A percentile compares a stretch with the other conserved stretches of the same genome.
phyloP scores from a whole-genome alignment of 116 monocot genomes.

The Zostera marina region DNA sequence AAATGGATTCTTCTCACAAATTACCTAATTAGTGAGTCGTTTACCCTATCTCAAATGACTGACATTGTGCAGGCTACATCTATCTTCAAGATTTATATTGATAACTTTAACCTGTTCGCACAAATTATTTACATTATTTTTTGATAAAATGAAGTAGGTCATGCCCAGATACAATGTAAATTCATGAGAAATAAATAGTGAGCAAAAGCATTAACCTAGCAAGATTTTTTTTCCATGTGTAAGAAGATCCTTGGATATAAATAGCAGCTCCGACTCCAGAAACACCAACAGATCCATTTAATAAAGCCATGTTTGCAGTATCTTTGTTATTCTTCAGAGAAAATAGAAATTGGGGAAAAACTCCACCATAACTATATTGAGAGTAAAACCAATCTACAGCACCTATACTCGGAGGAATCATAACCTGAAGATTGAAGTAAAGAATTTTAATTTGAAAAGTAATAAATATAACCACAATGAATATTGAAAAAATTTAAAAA shows the following conservation, averaged over 20 bases:
- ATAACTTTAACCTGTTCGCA: not conserved
- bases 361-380: slow-evolving; percentile 14
- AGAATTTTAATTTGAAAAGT: not conserved
- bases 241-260: slow-evolving; percentile 30
- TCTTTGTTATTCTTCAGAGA: slow-evolving; percentile 10
- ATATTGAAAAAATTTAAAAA: not conserved
- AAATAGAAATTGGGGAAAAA: slow-evolving; percentile 58
- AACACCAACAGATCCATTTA: slow-evolving; percentile 19
- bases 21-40: too few species aligned
- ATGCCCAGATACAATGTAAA: not conserved
- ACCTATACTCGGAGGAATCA: slow-evolving; percentile 50
- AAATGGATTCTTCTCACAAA: too few species aligned
- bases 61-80: too few species aligned
- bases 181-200: not conserved
- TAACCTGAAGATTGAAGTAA: slow-evolving; percentile 31
- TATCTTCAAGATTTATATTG: too few species aligned
- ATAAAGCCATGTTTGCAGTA: slow-evolving; percentile 3
- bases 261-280: slow-evolving; percentile 62
- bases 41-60: too few species aligned
- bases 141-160: not conserved
- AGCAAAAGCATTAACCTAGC: slow-evolving; percentile 27
- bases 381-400: slow-evolving; percentile 41
- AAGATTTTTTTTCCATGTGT: slow-evolving; percentile 17
- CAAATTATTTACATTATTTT: not conserved
- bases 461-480: not conserved